phyloP scores from a whole-genome alignment of 75 land plant genomes.

The Adiantum capillusveneris region DNA sequence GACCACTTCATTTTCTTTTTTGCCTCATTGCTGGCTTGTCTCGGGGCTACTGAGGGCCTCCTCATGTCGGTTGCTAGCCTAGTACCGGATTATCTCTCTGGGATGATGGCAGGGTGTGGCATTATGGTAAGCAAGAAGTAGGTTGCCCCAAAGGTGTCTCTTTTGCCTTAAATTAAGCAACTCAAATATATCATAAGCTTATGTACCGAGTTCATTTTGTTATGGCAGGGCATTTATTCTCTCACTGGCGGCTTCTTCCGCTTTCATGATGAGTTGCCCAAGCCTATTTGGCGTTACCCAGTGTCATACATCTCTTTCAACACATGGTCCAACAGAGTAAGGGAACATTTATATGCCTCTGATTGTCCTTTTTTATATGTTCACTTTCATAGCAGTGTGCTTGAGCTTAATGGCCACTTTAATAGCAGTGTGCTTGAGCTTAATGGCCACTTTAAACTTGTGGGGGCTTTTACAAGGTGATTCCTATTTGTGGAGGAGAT shows the following conservation, averaged over 20 bases:
- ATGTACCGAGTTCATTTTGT: neutral
- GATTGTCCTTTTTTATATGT: no score
- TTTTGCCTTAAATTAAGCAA: no score
- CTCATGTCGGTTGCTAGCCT: neutral
- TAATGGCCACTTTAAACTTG: no score
- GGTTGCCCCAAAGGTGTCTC: no score
- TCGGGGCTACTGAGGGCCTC: neutral
- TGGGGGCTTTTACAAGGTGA: no score
- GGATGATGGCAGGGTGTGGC: conserved; percentile 7
- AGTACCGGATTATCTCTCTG: conserved; percentile 6
- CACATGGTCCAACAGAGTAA: conserved; percentile 1
- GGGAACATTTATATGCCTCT: no score
- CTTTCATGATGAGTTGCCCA: neutral
- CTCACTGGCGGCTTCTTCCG: conserved; percentile 3
- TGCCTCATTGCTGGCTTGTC: neutral
- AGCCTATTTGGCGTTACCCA: conserved; percentile 6
- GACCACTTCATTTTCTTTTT: neutral
- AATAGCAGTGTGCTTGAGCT: no score
- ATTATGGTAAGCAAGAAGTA: no score
- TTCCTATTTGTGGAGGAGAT: no score
- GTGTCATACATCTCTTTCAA: conserved; percentile 3
- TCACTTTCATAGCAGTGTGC: no score
- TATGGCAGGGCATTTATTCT: neutral
- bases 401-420: no score
- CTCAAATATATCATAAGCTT: neutral